Percentiles rank a stretch among this genome's conserved stretches.
Evolutionary conservation across 441 rosid genomes (phyloP).

Genomic region (Corymbia citriodora): DNA sequence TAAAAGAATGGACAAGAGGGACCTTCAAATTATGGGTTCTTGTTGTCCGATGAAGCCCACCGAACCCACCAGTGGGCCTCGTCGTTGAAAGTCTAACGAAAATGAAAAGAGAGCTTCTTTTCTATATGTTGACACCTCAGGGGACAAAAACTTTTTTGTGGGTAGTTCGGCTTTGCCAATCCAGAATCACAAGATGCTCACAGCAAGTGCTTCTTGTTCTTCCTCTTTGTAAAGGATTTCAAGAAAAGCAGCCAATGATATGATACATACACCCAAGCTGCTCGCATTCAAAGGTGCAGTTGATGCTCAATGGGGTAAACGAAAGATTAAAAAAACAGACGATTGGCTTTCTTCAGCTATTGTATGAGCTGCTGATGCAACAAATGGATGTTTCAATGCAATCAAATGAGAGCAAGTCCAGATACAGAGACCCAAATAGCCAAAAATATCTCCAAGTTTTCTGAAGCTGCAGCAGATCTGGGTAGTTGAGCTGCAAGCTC

Average conservation of each 20-base stretch:
- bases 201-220: not conserved
- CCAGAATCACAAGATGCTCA: not conserved
- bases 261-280: not conserved
- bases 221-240: not conserved
- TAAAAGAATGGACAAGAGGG: not conserved
- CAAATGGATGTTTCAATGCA: not conserved
- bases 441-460: not conserved
- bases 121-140: not conserved
- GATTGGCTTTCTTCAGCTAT: not conserved
- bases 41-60: constrained; percentile 30
- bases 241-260: not conserved
- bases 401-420: not conserved
- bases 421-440: not conserved
- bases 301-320: not conserved
- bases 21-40: constrained; percentile 20
- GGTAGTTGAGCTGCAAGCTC: not conserved
- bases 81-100: not conserved
- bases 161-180: not conserved
- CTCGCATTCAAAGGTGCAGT: not conserved
- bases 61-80: constrained; percentile 20
- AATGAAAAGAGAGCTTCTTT: not conserved
- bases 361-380: not conserved
- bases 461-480: not conserved
- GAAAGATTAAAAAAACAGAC: not conserved
- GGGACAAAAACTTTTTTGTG: not conserved